phyloP scores from a whole-genome alignment of 208 protist species.

The Crithidia bombi region DNA sequence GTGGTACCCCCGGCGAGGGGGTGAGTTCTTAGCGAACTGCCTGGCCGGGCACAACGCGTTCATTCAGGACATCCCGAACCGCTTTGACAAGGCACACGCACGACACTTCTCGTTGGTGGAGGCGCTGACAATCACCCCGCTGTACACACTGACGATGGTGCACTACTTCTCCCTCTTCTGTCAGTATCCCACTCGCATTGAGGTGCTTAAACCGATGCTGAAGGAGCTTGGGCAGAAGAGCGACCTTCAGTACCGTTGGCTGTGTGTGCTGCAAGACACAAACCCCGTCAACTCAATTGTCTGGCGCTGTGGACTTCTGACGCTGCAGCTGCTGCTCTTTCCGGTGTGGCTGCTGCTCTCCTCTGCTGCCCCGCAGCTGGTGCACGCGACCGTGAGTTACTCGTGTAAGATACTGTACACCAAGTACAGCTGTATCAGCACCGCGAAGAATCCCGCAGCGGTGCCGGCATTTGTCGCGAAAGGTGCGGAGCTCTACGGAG shows the following conservation, averaged over 20 bases:
- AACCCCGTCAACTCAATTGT: slow-evolving; percentile 44
- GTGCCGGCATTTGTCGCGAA: slow-evolving; percentile 62
- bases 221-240: slow-evolving; percentile 55
- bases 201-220: slow-evolving; percentile 52
- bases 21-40: slow-evolving; percentile 73
- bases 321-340: slow-evolving; percentile 64
- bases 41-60: slow-evolving; percentile 82
- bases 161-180: slow-evolving; percentile 86
- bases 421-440: slow-evolving; percentile 72
- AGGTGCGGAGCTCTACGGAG: slow-evolving; percentile 37
- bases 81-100: slow-evolving; percentile 69
- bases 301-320: slow-evolving; percentile 54
- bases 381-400: slow-evolving; percentile 70
- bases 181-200: slow-evolving; percentile 57
- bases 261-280: slow-evolving; percentile 50
- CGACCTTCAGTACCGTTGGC: slow-evolving; percentile 57
- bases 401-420: slow-evolving; percentile 70
- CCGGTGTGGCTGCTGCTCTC: slow-evolving; percentile 71
- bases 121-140: slow-evolving; percentile 61
- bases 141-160: slow-evolving; percentile 79
- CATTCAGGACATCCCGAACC: slow-evolving; percentile 72
- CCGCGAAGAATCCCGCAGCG: slow-evolving; percentile 7
- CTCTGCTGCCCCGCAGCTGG: slow-evolving; percentile 64
- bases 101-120: slow-evolving; percentile 80
- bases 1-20: slow-evolving; percentile 70